These are phyloP conservation scores for Fusarium paranaense DNA, from an alignment of 2,329 filamentous ascomycete species.

Conservation along the genomic window DNA sequence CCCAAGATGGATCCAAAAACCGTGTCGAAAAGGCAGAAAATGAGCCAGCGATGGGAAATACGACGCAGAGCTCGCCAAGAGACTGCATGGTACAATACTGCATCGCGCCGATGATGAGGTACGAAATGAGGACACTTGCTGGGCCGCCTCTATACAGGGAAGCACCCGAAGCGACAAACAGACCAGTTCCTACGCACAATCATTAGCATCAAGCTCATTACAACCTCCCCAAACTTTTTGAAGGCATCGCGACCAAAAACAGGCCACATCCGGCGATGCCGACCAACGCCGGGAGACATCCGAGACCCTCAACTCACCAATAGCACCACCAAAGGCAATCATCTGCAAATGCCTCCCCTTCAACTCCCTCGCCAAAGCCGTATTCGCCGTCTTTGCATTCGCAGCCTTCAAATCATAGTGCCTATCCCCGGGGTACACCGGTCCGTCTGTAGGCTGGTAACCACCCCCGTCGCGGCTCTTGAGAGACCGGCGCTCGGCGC, in stretches of 20 bases:
- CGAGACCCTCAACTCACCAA: slow-evolving; percentile 64
- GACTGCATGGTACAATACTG: slow-evolving; percentile 93
- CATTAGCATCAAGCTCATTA: background rate
- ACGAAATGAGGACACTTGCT: slow-evolving; percentile 80
- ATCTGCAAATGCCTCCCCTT: slow-evolving; percentile 92
- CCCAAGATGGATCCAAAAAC: slow-evolving; percentile 94
- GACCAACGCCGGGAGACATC: background rate
- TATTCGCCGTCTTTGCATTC: slow-evolving; percentile 80
- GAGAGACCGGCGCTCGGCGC: slow-evolving; percentile 29
- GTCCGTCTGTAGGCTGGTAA: slow-evolving; percentile 28
- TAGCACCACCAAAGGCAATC: slow-evolving; percentile 96
- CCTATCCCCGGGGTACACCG: slow-evolving; percentile 46
- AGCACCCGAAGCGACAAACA: slow-evolving; percentile 86
- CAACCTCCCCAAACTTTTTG: background rate
- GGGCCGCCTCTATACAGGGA: slow-evolving; percentile 82
- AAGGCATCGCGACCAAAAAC: background rate
- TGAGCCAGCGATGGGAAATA: slow-evolving; percentile 91
- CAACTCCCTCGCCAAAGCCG: slow-evolving; percentile 79
- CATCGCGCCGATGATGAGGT: slow-evolving; percentile 83
- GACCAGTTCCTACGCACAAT: slow-evolving; percentile 71
- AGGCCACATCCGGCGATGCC: background rate
- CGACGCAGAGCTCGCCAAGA: slow-evolving; percentile 88
- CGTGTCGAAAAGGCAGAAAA: slow-evolving; percentile 95
- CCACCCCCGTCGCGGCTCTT: slow-evolving; percentile 35
- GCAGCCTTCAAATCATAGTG: slow-evolving; percentile 68